Evolutionary conservation across 1,139 yeast genomes (phyloP).

Genomic region (Candida anutae): DNA sequence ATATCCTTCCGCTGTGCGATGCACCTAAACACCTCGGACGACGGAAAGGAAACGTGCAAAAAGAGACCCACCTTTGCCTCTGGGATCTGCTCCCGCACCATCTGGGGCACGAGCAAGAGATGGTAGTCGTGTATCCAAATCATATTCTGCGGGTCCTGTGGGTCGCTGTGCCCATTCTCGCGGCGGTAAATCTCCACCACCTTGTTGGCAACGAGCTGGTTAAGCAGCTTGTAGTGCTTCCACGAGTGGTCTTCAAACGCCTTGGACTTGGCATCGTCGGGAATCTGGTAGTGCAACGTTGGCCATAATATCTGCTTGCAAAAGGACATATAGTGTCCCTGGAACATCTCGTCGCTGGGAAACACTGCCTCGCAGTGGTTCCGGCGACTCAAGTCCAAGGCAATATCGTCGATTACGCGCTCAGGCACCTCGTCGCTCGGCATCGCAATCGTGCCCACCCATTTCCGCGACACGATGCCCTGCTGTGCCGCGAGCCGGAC

Average conservation of each 20-base stretch:
- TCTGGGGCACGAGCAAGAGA: constrained; percentile 73
- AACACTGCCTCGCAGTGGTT: constrained; percentile 60
- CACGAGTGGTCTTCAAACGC: constrained; percentile 95
- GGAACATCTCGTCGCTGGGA: constrained; percentile 70
- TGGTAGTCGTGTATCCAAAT: constrained; percentile 96
- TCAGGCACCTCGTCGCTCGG: constrained; percentile 78
- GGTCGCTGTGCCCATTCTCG: constrained; percentile 41
- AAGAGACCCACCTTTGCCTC: constrained; percentile 86
- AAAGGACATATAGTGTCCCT: constrained; percentile 83
- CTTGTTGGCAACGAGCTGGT: constrained; percentile 73
- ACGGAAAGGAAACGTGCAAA: constrained; percentile 90
- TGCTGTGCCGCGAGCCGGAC: constrained; percentile 53
- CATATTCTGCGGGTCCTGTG: constrained; percentile 37
- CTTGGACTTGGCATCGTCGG: constrained; percentile 88
- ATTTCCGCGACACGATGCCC: constrained; percentile 43
- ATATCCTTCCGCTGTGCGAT: constrained; percentile 78
- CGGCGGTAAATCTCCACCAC: constrained; percentile 52
- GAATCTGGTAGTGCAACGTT: constrained; percentile 90
- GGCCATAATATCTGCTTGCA: constrained; percentile 97
- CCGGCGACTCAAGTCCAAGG: constrained; percentile 33
- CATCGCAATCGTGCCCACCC: constrained; percentile 90
- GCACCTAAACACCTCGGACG: constrained; percentile 91
- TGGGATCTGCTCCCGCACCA: constrained; percentile 73
- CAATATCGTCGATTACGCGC: constrained; percentile 43
- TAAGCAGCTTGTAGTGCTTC: constrained; percentile 71